Evolutionary conservation across 495 filamentous ascomycete species (phyloP), one percentile per base, ranked within the genome.

Genomic region (Penicillium lividum): DNA sequence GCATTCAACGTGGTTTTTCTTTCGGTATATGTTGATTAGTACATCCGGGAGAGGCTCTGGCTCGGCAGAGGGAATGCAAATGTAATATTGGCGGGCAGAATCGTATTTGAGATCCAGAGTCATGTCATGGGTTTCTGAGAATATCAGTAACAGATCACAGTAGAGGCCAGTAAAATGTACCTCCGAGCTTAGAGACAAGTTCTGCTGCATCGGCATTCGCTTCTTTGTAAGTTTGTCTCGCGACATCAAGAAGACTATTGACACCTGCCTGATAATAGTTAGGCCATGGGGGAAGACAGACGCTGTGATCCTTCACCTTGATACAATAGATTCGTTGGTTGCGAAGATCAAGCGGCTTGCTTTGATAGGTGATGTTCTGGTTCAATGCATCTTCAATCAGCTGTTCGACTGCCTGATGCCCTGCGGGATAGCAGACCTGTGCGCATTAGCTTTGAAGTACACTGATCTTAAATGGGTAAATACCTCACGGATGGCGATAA

Each of bases 291-390:
- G 10, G 33, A 33, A 36, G 6, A n/a, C 1, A 11, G 29, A 8
- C 11, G 42, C 6, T 10, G 0, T 0, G 18, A 18, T 16, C 22
- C 16, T 61, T 57, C 63, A 91, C 91, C 79, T 89, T 94, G 38
- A 98, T 85, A 52, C 94, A 94, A 73, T 96, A 97, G 11, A 90
- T 92, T 49, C 94, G 80, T 70, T 98, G 95, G 63, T 97, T 95
- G 51, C 92, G 84, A 53, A 96, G 77, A 58, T 96, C 94, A 9
- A 98, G 80, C 3, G 94, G 90, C 42, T 85, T 84, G 50, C 82
- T 90, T 60, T 90, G 86, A 65, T 89, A 96, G 4, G 79, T 81
- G 1, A 89, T 87, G 69, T 94, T 88, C 48, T 90, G 84, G 57
- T 98, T 96, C 61, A 98, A 87, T 0, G 84, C 86, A 29, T 76